Evolutionary conservation across 192 early-diverging fungal species (phyloP).

Genomic region (Dispira simplex): DNA sequence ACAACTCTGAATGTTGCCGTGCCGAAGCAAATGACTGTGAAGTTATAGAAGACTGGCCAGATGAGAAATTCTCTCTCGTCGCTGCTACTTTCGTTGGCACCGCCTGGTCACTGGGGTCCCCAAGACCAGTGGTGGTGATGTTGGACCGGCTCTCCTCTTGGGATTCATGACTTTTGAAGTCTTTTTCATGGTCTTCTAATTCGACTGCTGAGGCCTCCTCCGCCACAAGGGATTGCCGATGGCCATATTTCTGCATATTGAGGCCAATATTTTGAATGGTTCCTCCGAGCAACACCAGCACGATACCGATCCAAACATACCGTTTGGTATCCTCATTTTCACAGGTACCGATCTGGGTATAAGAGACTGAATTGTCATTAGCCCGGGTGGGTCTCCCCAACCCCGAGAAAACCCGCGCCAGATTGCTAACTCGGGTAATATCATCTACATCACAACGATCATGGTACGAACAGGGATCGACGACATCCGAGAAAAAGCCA

Average conservation of each 20-base stretch:
- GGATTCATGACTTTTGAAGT: no score
- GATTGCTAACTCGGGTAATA: conserved; percentile 1
- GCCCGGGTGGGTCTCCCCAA: background rate
- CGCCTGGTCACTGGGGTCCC: background rate
- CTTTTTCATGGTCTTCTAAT: no score
- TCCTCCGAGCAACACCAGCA: conserved; percentile 48
- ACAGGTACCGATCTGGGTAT: conserved; percentile 26
- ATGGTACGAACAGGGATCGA: conserved; percentile 31
- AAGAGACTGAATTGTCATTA: conserved; percentile 12
- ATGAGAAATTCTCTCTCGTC: background rate
- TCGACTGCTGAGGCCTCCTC: no score
- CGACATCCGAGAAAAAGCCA: conserved; percentile 23
- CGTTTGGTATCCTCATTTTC: conserved; percentile 28
- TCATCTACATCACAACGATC: conserved; percentile 19
- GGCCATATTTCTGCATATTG: conserved; percentile 65
- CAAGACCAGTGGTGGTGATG: conserved; percentile 7
- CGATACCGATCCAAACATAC: conserved; percentile 56
- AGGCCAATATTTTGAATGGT: conserved; percentile 58
- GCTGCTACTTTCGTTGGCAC: conserved; percentile 11
- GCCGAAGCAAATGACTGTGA: background rate
- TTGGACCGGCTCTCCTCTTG: conserved; percentile 25
- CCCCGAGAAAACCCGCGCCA: conserved; percentile 10
- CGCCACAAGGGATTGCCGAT: conserved; percentile 30
- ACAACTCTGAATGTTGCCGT: background rate
- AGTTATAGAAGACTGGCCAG: background rate